Base-by-base conservation (phyloP, 306 rosid species). In the Ziziphus jujuba region DNA sequence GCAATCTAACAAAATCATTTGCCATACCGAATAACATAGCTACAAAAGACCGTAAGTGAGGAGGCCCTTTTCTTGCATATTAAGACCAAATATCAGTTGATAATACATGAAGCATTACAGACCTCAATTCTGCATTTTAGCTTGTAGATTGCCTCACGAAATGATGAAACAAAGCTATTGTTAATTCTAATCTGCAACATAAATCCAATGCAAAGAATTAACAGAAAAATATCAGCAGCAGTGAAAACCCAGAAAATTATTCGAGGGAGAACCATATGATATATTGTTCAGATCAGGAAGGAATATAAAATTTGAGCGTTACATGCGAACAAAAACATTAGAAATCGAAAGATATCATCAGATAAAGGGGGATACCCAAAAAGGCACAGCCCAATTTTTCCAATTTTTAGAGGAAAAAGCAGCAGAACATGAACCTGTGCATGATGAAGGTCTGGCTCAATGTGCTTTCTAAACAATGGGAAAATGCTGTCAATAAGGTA, bases 371-470 rank as follows among this genome's bases (percentile, higher is more conserved):
- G 15, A 61, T 40, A 22, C 12, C 22, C 38, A 11, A 11, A 12
- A 13, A 6, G 69, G n/a, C 56, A 16, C 25, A 25, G 20, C 35
- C 54, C 21, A 63, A 38, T n/a, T 48, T 59, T 59, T 9, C 64
- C 10, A 59, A 59, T 1, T 17, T 59, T 69, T 59, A 69, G 65
- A 63, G 55, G 38, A 59, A 68, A 73, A 67, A 74, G 79, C 50
- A 85, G 63, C 71, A 66, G 56, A 63, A 65, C 11, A 78, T 82
- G 80, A 84, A 93, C 99, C 99, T 93, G 97, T 31, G 97, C 99
- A 80, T 93, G 99, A 85, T 93, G 99, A 75, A 93, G 99, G 84
- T 93, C 97, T 22, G 99, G 96, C 78, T 93, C 99, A 61, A 93
- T 93, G 81, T 90, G 96, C 81, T 90, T 93, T 80, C 99, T 84